Base-by-base conservation (phyloP, 176 grass and related monocot genomes). In the Aegilops umbellulata region DNA sequence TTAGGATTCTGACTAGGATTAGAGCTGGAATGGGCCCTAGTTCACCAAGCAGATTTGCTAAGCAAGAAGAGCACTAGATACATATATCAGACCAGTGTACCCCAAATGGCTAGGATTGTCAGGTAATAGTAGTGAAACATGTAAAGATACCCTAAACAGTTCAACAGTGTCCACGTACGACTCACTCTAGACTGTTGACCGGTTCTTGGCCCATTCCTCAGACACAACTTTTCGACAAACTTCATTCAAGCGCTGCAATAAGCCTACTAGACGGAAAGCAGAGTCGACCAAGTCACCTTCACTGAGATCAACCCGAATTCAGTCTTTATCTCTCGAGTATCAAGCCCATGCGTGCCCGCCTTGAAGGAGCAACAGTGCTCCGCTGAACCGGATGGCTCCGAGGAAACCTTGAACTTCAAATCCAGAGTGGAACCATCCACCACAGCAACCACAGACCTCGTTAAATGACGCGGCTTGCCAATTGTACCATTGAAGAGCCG, bases 251-350 rank as follows among this genome's bases (percentile, higher is more conserved):
- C 16, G 19, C 30, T 34, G 30, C 15, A 68, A 20, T 20, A 69
- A 69, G 30, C 31, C 31, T 69, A 69, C 34, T 8, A 36, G 46
- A 15, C 4, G 17, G 31, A 69, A 22, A 22, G 19, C 8, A 83
- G 31, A 82, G 65, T 23, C 44, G 80, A 70, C 65, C 44, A 70
- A 82, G 46, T 58, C 44, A 82, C 80, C 29, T 82, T 82, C 47
- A 58, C 30, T 10, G 10, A 36, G 5, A 82, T 38, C 31, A 51
- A 57, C 30, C 65, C 65, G 0, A 57, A 23, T 14, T 70, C 65
- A 4, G 35, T 53, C 47, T 57, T 70, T 20, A 82, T 58, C 19
- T 69, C 27, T 19, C 23, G 26, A 47, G 17, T 68, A 15, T 4
- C 19, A 49, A 25, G 31, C 22, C 41, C 79, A 34, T 81, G 66